These are phyloP conservation scores for Pyrenula aspistea DNA, from an alignment of 495 filamentous ascomycete genomes.

Conservation along the genomic window DNA sequence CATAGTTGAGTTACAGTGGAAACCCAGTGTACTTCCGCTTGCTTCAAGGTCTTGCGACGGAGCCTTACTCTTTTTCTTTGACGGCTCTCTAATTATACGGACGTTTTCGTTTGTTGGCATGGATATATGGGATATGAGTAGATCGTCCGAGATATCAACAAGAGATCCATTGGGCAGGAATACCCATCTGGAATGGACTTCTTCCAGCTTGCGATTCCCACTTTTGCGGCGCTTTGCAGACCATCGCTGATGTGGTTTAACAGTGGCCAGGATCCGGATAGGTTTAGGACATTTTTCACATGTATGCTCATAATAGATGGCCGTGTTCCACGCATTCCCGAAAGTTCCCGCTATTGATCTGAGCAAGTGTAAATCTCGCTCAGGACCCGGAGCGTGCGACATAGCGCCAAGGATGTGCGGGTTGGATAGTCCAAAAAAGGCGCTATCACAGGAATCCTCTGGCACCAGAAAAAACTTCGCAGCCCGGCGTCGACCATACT, in stretches of 20 bases:
- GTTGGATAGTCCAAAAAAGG: not conserved
- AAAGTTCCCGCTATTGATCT: not conserved
- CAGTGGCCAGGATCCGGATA: not conserved
- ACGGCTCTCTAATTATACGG: not conserved
- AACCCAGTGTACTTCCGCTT: not conserved
- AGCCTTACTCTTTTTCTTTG: no score
- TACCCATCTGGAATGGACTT: not conserved
- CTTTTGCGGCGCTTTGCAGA: not conserved
- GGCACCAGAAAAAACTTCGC: not conserved
- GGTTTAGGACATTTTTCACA: not conserved
- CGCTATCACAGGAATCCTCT: not conserved
- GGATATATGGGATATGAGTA: not conserved
- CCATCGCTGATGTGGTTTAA: not conserved
- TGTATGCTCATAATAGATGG: not conserved
- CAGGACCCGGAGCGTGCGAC: not conserved
- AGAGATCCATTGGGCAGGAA: not conserved
- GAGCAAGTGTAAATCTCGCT: not conserved
- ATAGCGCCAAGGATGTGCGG: not conserved
- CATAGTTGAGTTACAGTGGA: not conserved
- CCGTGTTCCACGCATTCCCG: not conserved
- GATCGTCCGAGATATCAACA: not conserved
- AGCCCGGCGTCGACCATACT: not conserved
- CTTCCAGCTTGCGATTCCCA: not conserved
- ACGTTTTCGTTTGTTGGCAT: not conserved
- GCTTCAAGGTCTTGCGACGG: no score